Conservation (phyloP, 2,329 filamentous ascomycete species). For the Ceratocystiopsis minuta region DNA sequence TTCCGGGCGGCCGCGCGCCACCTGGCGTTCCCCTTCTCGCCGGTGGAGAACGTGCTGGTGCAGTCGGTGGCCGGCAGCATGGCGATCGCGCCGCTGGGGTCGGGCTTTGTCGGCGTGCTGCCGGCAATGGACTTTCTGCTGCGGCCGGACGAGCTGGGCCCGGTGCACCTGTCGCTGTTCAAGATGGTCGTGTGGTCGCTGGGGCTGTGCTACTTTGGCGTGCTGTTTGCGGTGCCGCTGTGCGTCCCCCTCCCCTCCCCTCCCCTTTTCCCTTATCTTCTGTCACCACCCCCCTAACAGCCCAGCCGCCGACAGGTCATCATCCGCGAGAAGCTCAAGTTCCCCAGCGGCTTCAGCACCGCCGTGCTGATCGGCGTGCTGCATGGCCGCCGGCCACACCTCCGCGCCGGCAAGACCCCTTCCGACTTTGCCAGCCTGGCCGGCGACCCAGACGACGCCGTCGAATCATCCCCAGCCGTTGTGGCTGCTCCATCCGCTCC, state of each 20-base stretch:
- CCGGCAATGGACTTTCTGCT: conserved; percentile 82
- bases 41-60: conserved; percentile 90
- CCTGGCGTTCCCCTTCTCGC: conserved; percentile 67
- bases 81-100: conserved; percentile 90
- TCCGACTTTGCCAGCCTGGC: conserved; percentile 15
- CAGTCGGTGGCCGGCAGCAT: conserved; percentile 92
- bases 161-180: conserved; percentile 51
- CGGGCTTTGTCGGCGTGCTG: conserved; percentile 89
- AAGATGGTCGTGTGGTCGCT: conserved; percentile 81
- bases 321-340: conserved; percentile 77
- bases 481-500: too few species aligned
- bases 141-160: conserved; percentile 58
- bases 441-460: conserved; percentile 1
- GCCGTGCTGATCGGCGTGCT: conserved; percentile 83
- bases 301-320: conserved; percentile 66
- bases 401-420: conserved; percentile 2
- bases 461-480: too few species aligned
- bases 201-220: conserved; percentile 89
- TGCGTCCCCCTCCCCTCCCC: conserved; percentile 11
- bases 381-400: conserved; percentile 35
- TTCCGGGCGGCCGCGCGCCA: conserved; percentile 64
- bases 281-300: not conserved
- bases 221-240: conserved; percentile 87
- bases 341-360: conserved; percentile 89
- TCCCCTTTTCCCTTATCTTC: not conserved